Evolutionary conservation across 805 yeast genomes (phyloP), one percentile per base, ranked within the genome.

Genomic region (Starmera quercuum): DNA sequence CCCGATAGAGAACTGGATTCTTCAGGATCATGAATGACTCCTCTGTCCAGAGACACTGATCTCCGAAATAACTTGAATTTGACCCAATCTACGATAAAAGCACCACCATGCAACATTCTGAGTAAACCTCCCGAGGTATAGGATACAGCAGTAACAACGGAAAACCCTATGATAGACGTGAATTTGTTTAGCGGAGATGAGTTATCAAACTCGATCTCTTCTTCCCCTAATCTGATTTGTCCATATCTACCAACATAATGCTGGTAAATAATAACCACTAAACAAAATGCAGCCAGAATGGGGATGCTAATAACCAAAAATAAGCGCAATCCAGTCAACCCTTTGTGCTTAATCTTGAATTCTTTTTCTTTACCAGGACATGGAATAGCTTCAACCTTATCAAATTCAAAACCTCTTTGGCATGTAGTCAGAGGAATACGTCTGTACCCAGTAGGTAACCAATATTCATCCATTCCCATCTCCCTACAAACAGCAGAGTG

Each of bases 371-470:
- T 83, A 2, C 97, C 97, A 5, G 97, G 97, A 56, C 98, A 92
- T 7, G 97, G 73, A 35, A 62, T 68, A 3, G 82, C 66, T 14
- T 62, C 68, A 55, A 77, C 72, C 25, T 71, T 66, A 50, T 84
- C 97, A 33, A 84, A 69, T 37, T 69, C 66, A 35, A 74, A 58
- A 4, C 97, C 97, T 16, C 86, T 94, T 29, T 63, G 68, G 63
- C 98, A 92, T 0, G 95, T 84, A 10, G 92, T 79, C 36, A 83
- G 54, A 2, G 95, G 92, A 19, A 88, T 71, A 47, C 75, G 77
- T 54, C 98, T 75, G 57, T 92, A 92, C 1, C 97, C 98, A 1
- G 97, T 87, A 12, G 95, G 86, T 44, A 80, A 80, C 66, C 78
- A 84, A 54, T 75, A 88, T 52, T 84, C 87, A 40, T 78, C 63